Evolutionary conservation across 2,329 filamentous ascomycete species (phyloP).

Genomic region (Arthroderma uncinatum): DNA sequence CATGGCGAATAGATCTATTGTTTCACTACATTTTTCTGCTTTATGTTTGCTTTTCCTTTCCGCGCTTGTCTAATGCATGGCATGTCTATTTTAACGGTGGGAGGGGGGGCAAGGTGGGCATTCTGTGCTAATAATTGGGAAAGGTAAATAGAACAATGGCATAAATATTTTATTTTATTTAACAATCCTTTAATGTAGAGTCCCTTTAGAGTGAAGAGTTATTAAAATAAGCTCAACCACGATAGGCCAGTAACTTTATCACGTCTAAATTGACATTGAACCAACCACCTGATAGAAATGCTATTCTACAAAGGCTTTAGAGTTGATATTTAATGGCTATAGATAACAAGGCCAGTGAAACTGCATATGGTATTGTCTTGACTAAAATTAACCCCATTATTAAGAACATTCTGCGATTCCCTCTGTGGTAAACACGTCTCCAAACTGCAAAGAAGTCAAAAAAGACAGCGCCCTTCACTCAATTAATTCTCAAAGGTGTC

Average conservation of each 20-base stretch:
- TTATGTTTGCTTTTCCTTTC: neutral
- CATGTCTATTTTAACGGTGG: neutral
- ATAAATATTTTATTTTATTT: neutral
- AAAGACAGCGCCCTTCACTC: neutral
- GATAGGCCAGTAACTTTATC: neutral
- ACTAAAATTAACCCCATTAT: neutral
- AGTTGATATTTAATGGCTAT: no score
- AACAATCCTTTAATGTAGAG: neutral
- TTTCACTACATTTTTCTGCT: neutral
- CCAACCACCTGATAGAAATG: neutral
- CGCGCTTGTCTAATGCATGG: neutral
- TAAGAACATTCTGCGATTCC: neutral
- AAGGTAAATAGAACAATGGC: neutral
- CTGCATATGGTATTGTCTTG: neutral
- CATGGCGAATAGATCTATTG: constrained; percentile 1
- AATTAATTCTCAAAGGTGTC: neutral
- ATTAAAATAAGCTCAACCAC: neutral
- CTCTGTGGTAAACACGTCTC: neutral
- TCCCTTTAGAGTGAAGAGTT: neutral
- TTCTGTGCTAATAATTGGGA: neutral
- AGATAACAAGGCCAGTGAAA: neutral
- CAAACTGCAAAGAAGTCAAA: neutral
- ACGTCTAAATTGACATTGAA: neutral
- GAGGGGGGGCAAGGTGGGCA: neutral
- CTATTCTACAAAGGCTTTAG: neutral